Base-by-base conservation (phyloP, 768 basidiomycete genomes). In the Phanerodontia chrysosporium region DNA sequence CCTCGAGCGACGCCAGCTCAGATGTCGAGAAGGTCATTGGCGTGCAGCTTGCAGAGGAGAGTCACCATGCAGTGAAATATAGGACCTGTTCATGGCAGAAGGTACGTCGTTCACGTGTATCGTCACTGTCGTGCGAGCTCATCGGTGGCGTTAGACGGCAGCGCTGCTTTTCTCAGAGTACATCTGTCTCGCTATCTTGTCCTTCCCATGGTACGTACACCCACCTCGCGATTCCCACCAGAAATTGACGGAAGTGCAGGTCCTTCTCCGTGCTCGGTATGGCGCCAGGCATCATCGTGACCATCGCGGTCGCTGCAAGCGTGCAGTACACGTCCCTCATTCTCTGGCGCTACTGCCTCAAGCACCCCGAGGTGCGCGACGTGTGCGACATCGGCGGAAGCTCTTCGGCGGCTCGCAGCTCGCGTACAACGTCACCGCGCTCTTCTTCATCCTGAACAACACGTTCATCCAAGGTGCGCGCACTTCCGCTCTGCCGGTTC, bases 401-500 rank as follows among this genome's bases (percentile, higher is more conserved):
- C 74, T 83, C 30, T 82, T 80, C 53, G 75, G 77, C 12, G 76
- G 80, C 32, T 79, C 80, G 0, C 61, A 76, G 44, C 58, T 75
- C 46, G 81, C 79, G 2, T 82, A 80, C 67, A 79, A 82, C 52
- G 61, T 76, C 30, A 82, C 81, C 1, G 78, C 76, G 2, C 68
- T 80, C 29, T 79, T 84, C 71, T 78, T 84, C 65, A 69, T 83
- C 49, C 67, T 80, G 45, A 84, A 84, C 69, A 83, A 82, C 65
- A 79, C 78, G 18, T 81, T 81, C 70, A 81, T 80, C 42, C 78
- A 79, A 74, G 80, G 79, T 72, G 21, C 3, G 62, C 58, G 14
- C 22, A 21, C 14, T 30, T 18, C 57, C 61, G 21, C n/a, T 51
- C 22, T 24, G 6, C 16, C 12, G 25, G 30, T 14, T 54, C n/a